These are phyloP conservation scores for Penicillium fimorum DNA, from an alignment of 495 filamentous ascomycete genomes.

Conservation along the genomic window DNA sequence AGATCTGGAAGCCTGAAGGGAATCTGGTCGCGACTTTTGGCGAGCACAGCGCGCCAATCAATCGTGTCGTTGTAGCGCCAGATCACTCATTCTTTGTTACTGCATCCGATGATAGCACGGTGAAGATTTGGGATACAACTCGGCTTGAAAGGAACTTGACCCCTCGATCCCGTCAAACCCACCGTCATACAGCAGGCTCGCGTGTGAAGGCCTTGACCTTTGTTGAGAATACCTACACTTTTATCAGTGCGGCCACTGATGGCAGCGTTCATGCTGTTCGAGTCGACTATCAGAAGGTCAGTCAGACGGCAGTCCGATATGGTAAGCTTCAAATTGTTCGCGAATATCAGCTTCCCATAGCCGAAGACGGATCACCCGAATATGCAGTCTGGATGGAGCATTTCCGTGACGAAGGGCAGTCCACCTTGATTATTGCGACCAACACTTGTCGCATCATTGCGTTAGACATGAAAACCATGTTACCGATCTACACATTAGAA, in stretches of 20 bases:
- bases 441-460: constrained; percentile 80
- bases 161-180: constrained; percentile 82
- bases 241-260: constrained; percentile 85
- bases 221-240: constrained; percentile 90
- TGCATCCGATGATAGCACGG: constrained; percentile 85
- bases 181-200: constrained; percentile 66
- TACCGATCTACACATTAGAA: constrained; percentile 71
- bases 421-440: constrained; percentile 80
- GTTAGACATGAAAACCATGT: constrained; percentile 86
- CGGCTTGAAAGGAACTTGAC: constrained; percentile 86
- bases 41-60: constrained; percentile 82
- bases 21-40: constrained; percentile 81
- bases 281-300: constrained; percentile 67
- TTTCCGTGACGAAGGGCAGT: constrained; percentile 76
- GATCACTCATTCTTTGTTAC: constrained; percentile 96
- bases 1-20: constrained; percentile 81
- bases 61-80: constrained; percentile 76
- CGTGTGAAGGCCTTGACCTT: constrained; percentile 82
- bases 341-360: constrained; percentile 69
- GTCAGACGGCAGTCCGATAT: constrained; percentile 61
- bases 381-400: constrained; percentile 91
- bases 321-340: constrained; percentile 72
- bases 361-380: constrained; percentile 49
- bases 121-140: constrained; percentile 91
- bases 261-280: constrained; percentile 88